phyloP scores from a whole-genome alignment of 805 yeast genomes.

The Pichia exigua region DNA sequence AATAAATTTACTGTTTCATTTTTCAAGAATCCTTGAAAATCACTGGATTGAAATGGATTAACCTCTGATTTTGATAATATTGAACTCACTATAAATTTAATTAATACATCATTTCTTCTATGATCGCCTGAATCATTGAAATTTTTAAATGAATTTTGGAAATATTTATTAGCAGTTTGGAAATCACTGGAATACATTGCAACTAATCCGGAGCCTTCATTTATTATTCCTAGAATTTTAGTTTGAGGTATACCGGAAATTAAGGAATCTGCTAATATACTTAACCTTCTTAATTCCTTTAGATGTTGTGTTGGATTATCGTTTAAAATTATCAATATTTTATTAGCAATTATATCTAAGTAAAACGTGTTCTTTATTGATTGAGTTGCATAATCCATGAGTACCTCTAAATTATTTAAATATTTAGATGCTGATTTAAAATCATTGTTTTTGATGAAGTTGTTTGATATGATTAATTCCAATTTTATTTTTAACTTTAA shows the following conservation, averaged over 20 bases:
- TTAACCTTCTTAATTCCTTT: constrained; percentile 35
- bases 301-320: constrained; percentile 25
- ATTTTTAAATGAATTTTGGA: constrained; percentile 41
- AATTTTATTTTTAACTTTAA: constrained; percentile 43
- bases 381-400: constrained; percentile 34
- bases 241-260: constrained; percentile 71
- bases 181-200: constrained; percentile 53
- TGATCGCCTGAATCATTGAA: constrained; percentile 54
- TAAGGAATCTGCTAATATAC: constrained; percentile 39
- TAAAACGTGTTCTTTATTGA: constrained; percentile 39
- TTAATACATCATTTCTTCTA: constrained; percentile 48
- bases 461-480: constrained; percentile 37
- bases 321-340: constrained; percentile 46
- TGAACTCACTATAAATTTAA: constrained; percentile 54
- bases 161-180: constrained; percentile 41
- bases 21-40: constrained; percentile 37
- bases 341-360: constrained; percentile 60
- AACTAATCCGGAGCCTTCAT: constrained; percentile 69
- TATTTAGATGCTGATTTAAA: constrained; percentile 29
- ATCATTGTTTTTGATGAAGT: constrained; percentile 25
- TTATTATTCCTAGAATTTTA: constrained; percentile 60
- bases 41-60: constrained; percentile 68
- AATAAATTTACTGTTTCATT: constrained; percentile 14
- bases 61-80: constrained; percentile 57
- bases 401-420: constrained; percentile 31